Base-by-base conservation (phyloP, 2,329 filamentous ascomycete genomes). In the Teratosphaeria zuluensis region DNA sequence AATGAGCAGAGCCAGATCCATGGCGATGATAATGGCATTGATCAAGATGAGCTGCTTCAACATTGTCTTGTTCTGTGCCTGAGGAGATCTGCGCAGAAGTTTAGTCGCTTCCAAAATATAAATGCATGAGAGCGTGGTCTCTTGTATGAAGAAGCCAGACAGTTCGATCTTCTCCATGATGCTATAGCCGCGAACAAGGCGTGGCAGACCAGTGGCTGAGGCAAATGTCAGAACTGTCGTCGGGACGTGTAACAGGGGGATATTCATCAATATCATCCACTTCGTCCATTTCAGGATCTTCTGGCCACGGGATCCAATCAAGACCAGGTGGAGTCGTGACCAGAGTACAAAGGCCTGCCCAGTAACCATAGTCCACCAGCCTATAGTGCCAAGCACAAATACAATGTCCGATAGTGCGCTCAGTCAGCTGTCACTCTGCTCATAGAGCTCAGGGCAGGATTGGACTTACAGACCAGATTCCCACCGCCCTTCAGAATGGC, bases 1-100 rank as follows among this genome's bases (percentile, higher is more conserved):
- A n/a, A 66, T 69, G 14, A 65, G 60, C 2, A 73, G 65, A 0
- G 62, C 67, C 12, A 70, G 64, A 56, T 73, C 71, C 42, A 73
- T 62, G 30, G 65, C 21, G 54, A 73, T 70, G 61, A 73, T 71
- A 56, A 70, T 62, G 54, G 69, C 61, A 61, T 73, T 73, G 60
- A 73, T 69, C 32, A 62, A 66, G 59, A 69, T 65, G 3, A 73
- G 66, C 46, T 72, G 69, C 63, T 65, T 69, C 63, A 70, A 11
- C 12, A 42, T 16, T 42, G 14, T 42, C n/a, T 11, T 12, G 4
- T 42, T 16, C 14, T 42, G 12, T 16, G 14, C n/a, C 12, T 42
- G 35, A 14, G n/a, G 35, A 16, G 35, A 42, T 16, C 11, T 53
- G 24, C 30, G 11, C 51, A 53, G 16, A 3, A 53, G 51, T 19